A percentile compares a stretch with the other conserved stretches of the same genome.
phyloP scores from a whole-genome alignment of 371 early-diverging fungal genomes.

The Enteropsectra breve region DNA sequence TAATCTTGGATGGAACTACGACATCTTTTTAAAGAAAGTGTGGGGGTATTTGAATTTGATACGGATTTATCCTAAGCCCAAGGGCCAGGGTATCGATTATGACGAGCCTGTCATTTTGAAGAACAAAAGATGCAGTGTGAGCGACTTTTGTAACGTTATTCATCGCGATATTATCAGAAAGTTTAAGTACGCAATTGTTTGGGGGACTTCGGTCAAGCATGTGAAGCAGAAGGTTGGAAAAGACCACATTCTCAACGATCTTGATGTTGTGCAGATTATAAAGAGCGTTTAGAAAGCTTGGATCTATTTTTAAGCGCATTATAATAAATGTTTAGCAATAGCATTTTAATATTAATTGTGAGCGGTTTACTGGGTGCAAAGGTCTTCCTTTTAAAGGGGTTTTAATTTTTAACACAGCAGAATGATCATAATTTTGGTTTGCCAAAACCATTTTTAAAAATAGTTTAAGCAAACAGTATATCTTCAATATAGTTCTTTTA shows the following conservation, averaged over 20 bases:
- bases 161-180: constrained; percentile 85
- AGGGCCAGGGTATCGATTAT: constrained; percentile 91
- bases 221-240: constrained; percentile 94
- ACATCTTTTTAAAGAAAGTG: constrained; percentile 74
- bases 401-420: too few relatives aligned
- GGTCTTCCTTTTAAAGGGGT: too few relatives aligned
- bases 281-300: constrained; percentile 65
- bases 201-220: constrained; percentile 94
- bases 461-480: too few relatives aligned
- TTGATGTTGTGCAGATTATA: constrained; percentile 96
- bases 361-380: too few relatives aligned
- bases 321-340: too few relatives aligned
- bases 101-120: constrained; percentile 82
- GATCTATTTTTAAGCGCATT: too few relatives aligned
- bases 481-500: too few relatives aligned
- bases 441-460: too few relatives aligned
- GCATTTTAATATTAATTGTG: too few relatives aligned
- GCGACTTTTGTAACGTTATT: constrained; percentile 91
- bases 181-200: constrained; percentile 89
- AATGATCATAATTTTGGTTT: too few relatives aligned
- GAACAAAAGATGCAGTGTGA: constrained; percentile 66
- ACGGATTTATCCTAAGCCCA: constrained; percentile 88
- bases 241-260: constrained; percentile 81
- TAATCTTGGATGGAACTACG: constrained; percentile 97
- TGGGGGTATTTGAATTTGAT: constrained; percentile 56